Evolutionary conservation across 2,329 filamentous ascomycete species (phyloP), one percentile per base, ranked within the genome.

Genomic region (Microcera coccophila): DNA sequence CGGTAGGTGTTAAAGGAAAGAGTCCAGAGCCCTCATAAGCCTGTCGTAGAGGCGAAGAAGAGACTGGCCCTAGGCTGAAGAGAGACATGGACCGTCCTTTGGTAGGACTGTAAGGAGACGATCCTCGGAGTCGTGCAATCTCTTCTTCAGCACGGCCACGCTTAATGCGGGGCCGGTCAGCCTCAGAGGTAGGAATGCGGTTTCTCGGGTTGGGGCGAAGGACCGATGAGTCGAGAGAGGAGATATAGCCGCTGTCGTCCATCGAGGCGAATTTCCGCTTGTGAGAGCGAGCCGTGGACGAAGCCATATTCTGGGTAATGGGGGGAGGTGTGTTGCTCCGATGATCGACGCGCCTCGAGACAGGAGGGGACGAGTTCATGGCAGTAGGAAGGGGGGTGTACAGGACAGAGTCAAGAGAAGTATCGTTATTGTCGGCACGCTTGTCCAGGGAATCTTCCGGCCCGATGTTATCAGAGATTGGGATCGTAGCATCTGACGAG

Each of bases 241-340:
- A 97, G 62, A 95, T 95, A 66, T 97, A 98, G 31, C 93, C 93
- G 62, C 91, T 97, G 66, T 98, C 93, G 59, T 79, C 88, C 72
- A 94, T 84, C 11, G 85, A 84, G 21, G 79, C 79, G 57, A 86
- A 81, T 64, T 89, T 91, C 53, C 86, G 84, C 68, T 87, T 88
- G 53, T 84, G 82, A 29, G 82, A 79, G 39, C 81, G 81, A 38
- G 73, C 70, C 33, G 76, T 76, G n/a, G 86, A 86, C 16, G 83
- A 83, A 29, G 75, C 70, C 28, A 75, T 71, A 36, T 80, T 75
- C 43, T 78, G 76, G 29, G 76, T 76, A 38, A 78, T 75, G 18
- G 85, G 83, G 22, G 90, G 88, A 15, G 91, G 88, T 5, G 90
- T 94, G 49, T 83, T 83, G 56, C 82, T 81, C 50, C 79, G 79